Base-by-base conservation (phyloP, 108 stramenopile genomes). In the Skeletonema potamos region DNA sequence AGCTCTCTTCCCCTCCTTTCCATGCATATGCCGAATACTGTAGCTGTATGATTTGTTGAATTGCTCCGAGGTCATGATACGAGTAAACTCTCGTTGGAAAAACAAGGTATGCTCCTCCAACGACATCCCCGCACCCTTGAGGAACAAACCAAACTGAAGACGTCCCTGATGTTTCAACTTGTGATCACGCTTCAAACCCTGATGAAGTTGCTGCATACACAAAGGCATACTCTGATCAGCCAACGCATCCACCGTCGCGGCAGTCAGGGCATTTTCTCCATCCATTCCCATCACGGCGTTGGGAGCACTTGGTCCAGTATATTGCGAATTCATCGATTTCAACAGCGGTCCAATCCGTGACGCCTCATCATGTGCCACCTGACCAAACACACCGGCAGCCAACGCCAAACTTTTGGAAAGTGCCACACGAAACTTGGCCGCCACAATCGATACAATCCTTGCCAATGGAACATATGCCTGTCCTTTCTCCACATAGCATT, bases 11-110 rank as follows among this genome's bases (percentile, higher is more conserved):
- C 99, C 99, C 81, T 99, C 99, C 86, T 98, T 98, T 7, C 98
- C 99, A 88, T 97, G 98, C 82, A 86, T 96, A 89, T 99, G 97
- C 48, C 98, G 86, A 54, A 97, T 87, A 78, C 86, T 94, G 90
- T 99, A 99, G 32, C 88, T 66, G 87, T 98, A 98, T 64, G 89
- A 67, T 76, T 98, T 99, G 74, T 86, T 70, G 77, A 98, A 98
- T 41, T 94, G 87, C 64, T 98, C 97, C 10, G 76, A 46, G 7
- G 89, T 83, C 81, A 92, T 89, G 27, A 83, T 85, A 29, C 71
- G 82, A 7, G 87, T 85, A 84, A 98, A 98, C 79, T 93, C 92
- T 48, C 81, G 72, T 82, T 98, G 93, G 80, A 96, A 98, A 72
- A 96, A 98, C 15, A 80, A 39, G 61, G 97, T 68, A 43, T 96